Evolutionary conservation across 345 rosid species (phyloP).

Genomic region (Citrus cavaleriei): DNA sequence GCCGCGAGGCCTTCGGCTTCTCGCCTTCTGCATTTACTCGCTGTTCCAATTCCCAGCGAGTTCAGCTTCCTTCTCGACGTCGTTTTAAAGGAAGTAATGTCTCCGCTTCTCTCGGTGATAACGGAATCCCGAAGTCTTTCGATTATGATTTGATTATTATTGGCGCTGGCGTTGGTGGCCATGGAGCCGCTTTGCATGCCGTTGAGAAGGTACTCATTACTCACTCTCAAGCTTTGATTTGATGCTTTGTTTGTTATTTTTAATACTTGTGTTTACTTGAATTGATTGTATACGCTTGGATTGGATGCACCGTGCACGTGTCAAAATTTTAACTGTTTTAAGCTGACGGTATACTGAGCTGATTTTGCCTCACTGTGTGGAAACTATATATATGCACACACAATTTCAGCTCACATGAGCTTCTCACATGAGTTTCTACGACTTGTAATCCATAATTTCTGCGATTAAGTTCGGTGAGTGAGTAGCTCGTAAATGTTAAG

Average conservation of each 20-base stretch:
- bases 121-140: conserved; percentile 71
- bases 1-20: conserved; percentile 55
- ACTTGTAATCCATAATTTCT: not conserved
- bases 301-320: not conserved
- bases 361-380: not conserved
- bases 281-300: not conserved
- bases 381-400: too few species aligned
- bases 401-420: too few species aligned
- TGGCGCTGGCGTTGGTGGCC: conserved; percentile 99
- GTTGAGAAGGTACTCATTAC: conserved; percentile 66
- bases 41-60: conserved; percentile 18
- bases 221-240: not conserved
- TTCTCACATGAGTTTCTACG: not conserved
- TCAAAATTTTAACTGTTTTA: not conserved
- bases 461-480: not conserved
- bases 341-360: not conserved
- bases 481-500: not conserved
- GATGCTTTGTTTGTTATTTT: not conserved
- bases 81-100: conserved; percentile 14
- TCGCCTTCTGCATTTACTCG: conserved; percentile 14
- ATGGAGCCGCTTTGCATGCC: conserved; percentile 96
- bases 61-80: conserved; percentile 3
- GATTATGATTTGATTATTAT: conserved; percentile 90
- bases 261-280: not conserved
- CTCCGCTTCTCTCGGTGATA: conserved; percentile 39